Conservation (phyloP, 2,329 filamentous ascomycete species). For the Bipolaris victoriae region DNA sequence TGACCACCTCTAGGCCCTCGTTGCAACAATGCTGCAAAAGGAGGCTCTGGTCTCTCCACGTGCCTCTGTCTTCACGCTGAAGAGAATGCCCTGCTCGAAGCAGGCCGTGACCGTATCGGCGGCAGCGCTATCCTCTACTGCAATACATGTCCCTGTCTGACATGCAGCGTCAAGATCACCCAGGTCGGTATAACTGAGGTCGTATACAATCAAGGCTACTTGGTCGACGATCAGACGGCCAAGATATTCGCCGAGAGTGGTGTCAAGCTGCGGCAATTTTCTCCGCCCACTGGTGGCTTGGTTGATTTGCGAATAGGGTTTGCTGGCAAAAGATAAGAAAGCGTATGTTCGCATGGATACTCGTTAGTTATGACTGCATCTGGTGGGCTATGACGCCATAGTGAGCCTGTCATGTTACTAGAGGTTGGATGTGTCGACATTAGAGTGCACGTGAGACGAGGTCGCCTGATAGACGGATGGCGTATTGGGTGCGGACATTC, state of each 20-base stretch:
- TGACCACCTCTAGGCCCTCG: conserved; percentile 57
- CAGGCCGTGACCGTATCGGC: conserved; percentile 85
- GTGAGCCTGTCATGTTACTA: not conserved
- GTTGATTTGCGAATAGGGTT: conserved; percentile 37
- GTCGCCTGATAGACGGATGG: not conserved
- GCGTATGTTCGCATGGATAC: no score
- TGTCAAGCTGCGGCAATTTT: conserved; percentile 84
- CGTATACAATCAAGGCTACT: conserved; percentile 91
- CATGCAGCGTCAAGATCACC: conserved; percentile 97
- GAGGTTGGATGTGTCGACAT: not conserved
- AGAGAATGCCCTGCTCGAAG: conserved; percentile 95
- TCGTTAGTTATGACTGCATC: not conserved
- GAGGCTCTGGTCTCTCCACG: conserved; percentile 77
- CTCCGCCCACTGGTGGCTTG: conserved; percentile 57
- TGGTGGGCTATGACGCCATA: conserved; percentile 1
- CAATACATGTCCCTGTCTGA: conserved; percentile 95
- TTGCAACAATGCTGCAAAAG: conserved; percentile 77
- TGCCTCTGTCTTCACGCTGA: conserved; percentile 98
- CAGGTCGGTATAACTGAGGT: conserved; percentile 96
- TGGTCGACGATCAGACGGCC: conserved; percentile 85
- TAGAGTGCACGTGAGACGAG: not conserved
- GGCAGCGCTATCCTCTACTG: conserved; percentile 87
- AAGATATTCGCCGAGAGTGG: conserved; percentile 83
- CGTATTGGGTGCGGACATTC: not conserved
- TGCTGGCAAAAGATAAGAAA: no score